Base-by-base conservation (phyloP, 768 basidiomycete species). In the Terana coerulea region DNA sequence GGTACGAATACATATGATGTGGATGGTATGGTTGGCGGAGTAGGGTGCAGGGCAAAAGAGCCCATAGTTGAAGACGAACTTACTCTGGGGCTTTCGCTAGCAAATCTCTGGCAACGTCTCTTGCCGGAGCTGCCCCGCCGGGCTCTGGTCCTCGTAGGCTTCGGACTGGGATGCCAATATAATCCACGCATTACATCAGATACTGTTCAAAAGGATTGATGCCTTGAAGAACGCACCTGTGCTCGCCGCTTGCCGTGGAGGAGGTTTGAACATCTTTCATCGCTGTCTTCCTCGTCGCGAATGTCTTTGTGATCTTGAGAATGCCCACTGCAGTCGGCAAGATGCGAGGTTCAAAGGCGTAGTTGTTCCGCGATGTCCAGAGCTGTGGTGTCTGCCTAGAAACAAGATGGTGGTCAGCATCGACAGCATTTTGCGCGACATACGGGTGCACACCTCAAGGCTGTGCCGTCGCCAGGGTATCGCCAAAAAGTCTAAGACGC, bases 241-340 rank as follows among this genome's bases (percentile, higher is more conserved):
- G 75, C 66, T 95, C 95, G 0, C 95, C 95, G 17, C 95, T 95
- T 3, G 41, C 53, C 8, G 95, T 86, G 67, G 91, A 98, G 78
- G 85, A 90, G 58, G 76, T 84, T 60, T 90, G 81, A 1, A 75
- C 71, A 35, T 76, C n/a, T n/a, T n/a, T n/a, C 75, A 7, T 67
- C 70, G 7, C 72, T 73, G 30, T 77, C 76, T 3, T 78, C 76
- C 42, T 75, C 76, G 48, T 73, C 74, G 5, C 70, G 69, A 26
- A 59, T 67, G 35, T 49, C 53, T 21, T 43, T 34, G 26, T 29
- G 24, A n/a, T n/a, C 11, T 19, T 39, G 37, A 2, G 30, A 33
- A 28, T 35, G 49, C 5, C 53, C 51, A 3, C 35, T 30, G 33
- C 44, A 15, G 3, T 42, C 58, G 51, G 8, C 39, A 51, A 12